Evolutionary conservation across 352 stramenopile species (phyloP).

Genomic region (Globisporangium perplexum): DNA sequence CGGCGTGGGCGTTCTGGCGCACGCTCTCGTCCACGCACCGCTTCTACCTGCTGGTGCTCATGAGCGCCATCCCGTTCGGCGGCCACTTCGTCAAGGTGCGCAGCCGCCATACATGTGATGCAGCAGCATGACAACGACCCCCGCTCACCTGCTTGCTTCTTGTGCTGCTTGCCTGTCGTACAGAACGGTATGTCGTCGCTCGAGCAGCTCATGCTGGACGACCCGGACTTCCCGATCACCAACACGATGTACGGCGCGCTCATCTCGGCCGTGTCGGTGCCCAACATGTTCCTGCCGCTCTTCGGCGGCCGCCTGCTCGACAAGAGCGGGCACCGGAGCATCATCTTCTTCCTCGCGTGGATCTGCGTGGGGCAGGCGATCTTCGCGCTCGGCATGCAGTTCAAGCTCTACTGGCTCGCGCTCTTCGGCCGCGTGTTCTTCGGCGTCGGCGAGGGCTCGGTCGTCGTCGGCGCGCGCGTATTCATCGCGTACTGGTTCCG

Average conservation of each 20-base stretch:
- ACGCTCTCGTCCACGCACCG: constrained; percentile 59
- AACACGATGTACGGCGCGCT: constrained; percentile 86
- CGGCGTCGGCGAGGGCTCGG: constrained; percentile 71
- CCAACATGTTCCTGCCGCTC: constrained; percentile 81
- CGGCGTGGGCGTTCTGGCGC: constrained; percentile 67
- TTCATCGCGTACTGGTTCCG: constrained; percentile 84
- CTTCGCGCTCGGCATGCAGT: constrained; percentile 70
- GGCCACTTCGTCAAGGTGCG: constrained; percentile 81
- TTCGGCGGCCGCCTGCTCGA: constrained; percentile 72
- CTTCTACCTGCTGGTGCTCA: constrained; percentile 80
- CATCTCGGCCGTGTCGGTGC: constrained; percentile 73
- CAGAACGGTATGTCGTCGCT: constrained; percentile 81
- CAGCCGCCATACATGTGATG: too few relatives aligned
- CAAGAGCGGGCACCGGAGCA: constrained; percentile 67
- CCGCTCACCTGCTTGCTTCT: too few relatives aligned
- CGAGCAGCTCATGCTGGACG: constrained; percentile 75
- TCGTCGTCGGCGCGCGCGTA: constrained; percentile 73
- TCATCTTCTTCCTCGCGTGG: constrained; percentile 77
- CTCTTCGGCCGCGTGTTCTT: constrained; percentile 82
- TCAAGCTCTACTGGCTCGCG: constrained; percentile 68
- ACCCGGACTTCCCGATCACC: constrained; percentile 65
- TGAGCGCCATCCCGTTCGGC: constrained; percentile 82
- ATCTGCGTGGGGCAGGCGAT: constrained; percentile 80
- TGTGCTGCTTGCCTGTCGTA: too few relatives aligned
- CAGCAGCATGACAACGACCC: too few relatives aligned